These are phyloP conservation scores for Solanum clarkiae DNA, from an alignment of 257 asterid genomes.

Conservation along the genomic window DNA sequence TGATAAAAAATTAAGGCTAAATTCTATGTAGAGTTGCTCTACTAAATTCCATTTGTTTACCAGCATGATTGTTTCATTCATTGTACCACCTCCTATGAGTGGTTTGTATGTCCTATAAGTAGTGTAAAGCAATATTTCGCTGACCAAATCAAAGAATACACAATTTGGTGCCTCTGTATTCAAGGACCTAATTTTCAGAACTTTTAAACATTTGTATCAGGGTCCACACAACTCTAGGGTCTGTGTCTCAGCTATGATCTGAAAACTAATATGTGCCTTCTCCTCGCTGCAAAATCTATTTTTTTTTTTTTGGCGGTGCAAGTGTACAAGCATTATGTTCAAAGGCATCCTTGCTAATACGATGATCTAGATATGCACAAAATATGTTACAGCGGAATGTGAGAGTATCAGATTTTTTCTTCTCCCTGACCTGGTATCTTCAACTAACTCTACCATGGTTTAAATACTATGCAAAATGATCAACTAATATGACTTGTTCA, in stretches of 20 bases:
- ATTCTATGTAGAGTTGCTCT: not conserved
- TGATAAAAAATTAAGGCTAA: too few species aligned
- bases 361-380: not conserved
- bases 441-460: not conserved
- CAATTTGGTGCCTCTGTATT: not conserved
- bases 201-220: not conserved
- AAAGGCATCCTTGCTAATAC: not conserved
- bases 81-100: not conserved
- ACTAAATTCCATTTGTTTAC: not conserved
- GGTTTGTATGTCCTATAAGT: not conserved
- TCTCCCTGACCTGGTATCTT: not conserved
- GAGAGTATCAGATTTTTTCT: not conserved
- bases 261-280: not conserved
- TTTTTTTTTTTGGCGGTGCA: not conserved
- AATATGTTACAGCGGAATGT: not conserved
- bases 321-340: not conserved
- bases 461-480: not conserved
- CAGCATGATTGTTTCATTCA: not conserved
- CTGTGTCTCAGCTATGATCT: not conserved
- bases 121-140: not conserved
- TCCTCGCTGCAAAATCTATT: not conserved
- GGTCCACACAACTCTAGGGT: not conserved
- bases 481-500: not conserved
- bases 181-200: not conserved
- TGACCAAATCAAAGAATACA: not conserved